Conservation (phyloP, 1,139 yeast genomes). For the Yamadazyma mexicana region DNA sequence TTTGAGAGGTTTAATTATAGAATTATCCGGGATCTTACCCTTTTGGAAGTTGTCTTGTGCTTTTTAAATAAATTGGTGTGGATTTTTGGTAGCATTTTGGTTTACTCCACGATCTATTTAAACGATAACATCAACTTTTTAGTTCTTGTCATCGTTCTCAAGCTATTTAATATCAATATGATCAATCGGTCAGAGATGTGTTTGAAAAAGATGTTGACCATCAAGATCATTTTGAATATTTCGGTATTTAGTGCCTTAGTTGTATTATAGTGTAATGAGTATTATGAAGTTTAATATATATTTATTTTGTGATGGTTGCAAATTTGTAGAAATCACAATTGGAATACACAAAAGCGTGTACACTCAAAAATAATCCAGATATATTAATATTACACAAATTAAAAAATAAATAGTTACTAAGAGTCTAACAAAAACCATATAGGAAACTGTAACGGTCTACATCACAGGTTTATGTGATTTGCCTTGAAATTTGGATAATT, state of each 20-base stretch:
- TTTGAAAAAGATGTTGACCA: constrained; percentile 7
- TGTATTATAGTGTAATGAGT: constrained; percentile 8
- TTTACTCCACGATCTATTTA: constrained; percentile 11
- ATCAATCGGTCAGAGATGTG: constrained; percentile 9
- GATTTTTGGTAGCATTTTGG: constrained; percentile 12
- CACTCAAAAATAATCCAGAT: background rate
- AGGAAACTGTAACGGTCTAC: too few species aligned
- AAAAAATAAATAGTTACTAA: background rate
- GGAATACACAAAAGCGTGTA: background rate
- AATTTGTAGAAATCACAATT: background rate
- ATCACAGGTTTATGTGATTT: background rate
- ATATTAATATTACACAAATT: background rate
- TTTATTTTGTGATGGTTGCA: background rate
- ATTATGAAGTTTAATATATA: background rate
- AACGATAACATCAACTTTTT: constrained; percentile 5
- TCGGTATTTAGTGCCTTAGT: constrained; percentile 11
- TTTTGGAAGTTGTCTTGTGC: constrained; percentile 9
- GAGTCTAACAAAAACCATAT: too few species aligned
- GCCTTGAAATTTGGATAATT: constrained; percentile 8
- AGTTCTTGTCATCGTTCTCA: constrained; percentile 11
- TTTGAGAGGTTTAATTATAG: constrained; percentile 15
- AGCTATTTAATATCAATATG: constrained; percentile 17
- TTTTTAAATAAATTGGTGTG: constrained; percentile 11
- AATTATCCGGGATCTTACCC: constrained; percentile 10
- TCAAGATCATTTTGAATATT: constrained; percentile 10